Evolutionary conservation across 768 basidiomycete species (phyloP).

Genomic region (Russula abietina): DNA sequence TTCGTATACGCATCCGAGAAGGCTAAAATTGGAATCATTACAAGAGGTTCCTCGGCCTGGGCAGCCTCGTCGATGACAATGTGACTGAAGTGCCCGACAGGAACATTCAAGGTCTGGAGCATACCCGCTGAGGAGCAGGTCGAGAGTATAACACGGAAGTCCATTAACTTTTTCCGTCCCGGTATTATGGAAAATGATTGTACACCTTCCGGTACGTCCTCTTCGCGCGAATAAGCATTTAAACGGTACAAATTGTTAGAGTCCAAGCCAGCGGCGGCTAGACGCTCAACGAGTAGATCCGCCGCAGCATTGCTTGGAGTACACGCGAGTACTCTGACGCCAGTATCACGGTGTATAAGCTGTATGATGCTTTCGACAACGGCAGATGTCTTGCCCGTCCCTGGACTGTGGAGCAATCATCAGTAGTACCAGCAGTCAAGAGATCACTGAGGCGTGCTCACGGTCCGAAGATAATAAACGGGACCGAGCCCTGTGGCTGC

Average conservation of each 20-base stretch:
- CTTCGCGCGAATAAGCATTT: conserved; percentile 43
- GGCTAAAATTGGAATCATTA: conserved; percentile 40
- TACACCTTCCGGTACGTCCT: conserved; percentile 36
- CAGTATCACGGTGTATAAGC: conserved; percentile 26
- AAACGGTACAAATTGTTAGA: conserved; percentile 44
- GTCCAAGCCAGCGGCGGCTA: conserved; percentile 21
- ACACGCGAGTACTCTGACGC: conserved; percentile 31
- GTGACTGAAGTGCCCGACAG: conserved; percentile 51
- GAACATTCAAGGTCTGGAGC: conserved; percentile 43
- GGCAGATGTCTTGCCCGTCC: conserved; percentile 38
- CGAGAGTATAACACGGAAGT: conserved; percentile 48
- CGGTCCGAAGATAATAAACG: conserved; percentile 61
- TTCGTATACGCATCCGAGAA: conserved; percentile 34
- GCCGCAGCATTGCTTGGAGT: conserved; percentile 37
- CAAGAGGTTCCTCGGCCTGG: conserved; percentile 55
- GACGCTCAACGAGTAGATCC: conserved; percentile 33
- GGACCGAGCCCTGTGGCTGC: conserved; percentile 41
- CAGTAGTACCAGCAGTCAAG: neutral
- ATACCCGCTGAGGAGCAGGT: conserved; percentile 53
- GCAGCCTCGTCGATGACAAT: conserved; percentile 64
- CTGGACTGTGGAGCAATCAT: conserved; percentile 30
- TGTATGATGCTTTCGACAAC: conserved; percentile 37
- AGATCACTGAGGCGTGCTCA: conserved; percentile 31
- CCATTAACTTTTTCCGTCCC: conserved; percentile 36
- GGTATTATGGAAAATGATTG: conserved; percentile 32